These are phyloP conservation scores for Inosperma sp. DNA, from an alignment of 768 basidiomycete species.

Conservation along the genomic window DNA sequence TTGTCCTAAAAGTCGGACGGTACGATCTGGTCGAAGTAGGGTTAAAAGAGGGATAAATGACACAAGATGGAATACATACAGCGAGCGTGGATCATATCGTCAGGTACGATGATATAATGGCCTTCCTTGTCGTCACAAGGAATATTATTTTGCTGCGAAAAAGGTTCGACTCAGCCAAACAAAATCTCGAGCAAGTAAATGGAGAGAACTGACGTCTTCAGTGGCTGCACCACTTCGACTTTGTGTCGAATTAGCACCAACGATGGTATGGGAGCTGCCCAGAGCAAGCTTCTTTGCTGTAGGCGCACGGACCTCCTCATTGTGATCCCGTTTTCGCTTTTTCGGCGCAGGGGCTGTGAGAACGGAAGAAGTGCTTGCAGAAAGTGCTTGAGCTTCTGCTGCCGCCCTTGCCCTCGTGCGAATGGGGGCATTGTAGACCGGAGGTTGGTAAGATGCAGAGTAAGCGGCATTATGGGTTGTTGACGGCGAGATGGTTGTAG, in stretches of 20 bases:
- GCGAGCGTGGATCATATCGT: conserved; percentile 81
- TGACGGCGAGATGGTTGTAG: conserved; percentile 74
- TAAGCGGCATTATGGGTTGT: conserved; percentile 65
- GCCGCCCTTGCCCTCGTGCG: conserved; percentile 83
- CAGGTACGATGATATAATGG: conserved; percentile 92
- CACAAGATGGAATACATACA: conserved; percentile 48
- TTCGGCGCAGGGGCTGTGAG: conserved; percentile 69
- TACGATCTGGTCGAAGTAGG: conserved; percentile 62
- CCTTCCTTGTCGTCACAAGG: conserved; percentile 98
- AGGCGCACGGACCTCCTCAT: conserved; percentile 67
- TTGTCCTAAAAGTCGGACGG: conserved; percentile 86
- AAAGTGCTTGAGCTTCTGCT: conserved; percentile 76
- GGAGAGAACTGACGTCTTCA: conserved; percentile 56
- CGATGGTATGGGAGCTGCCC: conserved; percentile 42
- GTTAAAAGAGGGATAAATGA: conserved; percentile 16
- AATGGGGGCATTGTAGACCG: conserved; percentile 68
- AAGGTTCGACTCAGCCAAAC: conserved; percentile 13
- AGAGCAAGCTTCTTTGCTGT: conserved; percentile 57
- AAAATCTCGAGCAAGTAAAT: conserved; percentile 13
- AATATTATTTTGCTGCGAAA: conserved; percentile 54
- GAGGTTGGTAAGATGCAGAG: conserved; percentile 79
- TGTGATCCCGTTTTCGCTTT: conserved; percentile 78
- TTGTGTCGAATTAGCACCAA: conserved; percentile 61
- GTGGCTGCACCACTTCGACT: conserved; percentile 59
- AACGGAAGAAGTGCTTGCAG: conserved; percentile 60